Base-by-base conservation (phyloP, 305 asterid genomes). In the Rubia tinctorum region DNA sequence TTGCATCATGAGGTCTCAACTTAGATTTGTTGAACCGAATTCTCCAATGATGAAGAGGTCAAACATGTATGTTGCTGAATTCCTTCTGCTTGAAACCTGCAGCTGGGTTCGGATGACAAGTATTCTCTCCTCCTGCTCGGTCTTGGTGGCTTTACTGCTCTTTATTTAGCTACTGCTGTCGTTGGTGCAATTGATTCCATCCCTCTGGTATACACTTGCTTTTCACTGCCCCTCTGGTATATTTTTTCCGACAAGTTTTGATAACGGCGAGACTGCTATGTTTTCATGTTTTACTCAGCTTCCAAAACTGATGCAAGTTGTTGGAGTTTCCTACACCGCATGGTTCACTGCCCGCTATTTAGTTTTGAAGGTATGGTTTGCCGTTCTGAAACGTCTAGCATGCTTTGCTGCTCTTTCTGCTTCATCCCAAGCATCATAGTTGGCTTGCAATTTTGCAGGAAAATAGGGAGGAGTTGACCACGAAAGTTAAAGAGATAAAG, bases 141-240 rank as follows among this genome's bases (percentile, higher is more conserved):
- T 13, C 87, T 89, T 80, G 90, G 87, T 14, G 85, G 86, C 30
- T 80, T 84, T 51, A 73, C 82, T 55, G 88, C 91, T 49, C 85
- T 94, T 42, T 91, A 92, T 88, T 63, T 94, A 67, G 80, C 86
- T 25, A 81, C 78, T 66, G 86, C 94, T 18, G 71, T 94, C 25
- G 81, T 91, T 56, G 86, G 90, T 66, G 97, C 97, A 69, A 80
- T 94, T 25, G 96, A 94, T 79, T 90, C 97, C 49, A 83, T 94
- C 66, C 97, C 98, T 60, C n/a, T 60, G 8, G n/a, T 27, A 25
- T 27, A 51, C 7, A 51, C 18, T 27, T 12, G 23, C 42, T 30
- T 45, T 42, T 8, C 25, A 7, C 27, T 1, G 5, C 37, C 25
- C 62, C 20, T 8, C 61, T 47, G 5, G 51, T 4, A 23, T 9